A percentile compares a stretch with the other conserved stretches of the same genome.
These are phyloP conservation scores for Exobasidium rhododendri DNA, from an alignment of 1,284 basidiomycete species.

Conservation along the genomic window DNA sequence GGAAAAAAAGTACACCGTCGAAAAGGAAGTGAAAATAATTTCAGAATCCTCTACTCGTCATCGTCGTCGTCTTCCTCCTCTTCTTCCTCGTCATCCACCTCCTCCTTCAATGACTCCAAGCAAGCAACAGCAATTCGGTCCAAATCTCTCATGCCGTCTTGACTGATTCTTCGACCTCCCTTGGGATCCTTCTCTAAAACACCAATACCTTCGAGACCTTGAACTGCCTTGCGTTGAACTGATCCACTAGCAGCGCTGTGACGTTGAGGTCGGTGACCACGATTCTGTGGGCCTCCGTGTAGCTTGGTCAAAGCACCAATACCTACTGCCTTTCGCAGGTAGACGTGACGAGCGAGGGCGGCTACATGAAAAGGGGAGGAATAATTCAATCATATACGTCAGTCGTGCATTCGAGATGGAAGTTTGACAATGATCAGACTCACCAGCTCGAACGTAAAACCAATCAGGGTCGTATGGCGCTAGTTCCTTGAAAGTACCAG, in stretches of 20 bases:
- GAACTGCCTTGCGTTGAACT: constrained; percentile 66
- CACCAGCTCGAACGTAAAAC: constrained; percentile 98
- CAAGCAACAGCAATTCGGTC: constrained; percentile 98
- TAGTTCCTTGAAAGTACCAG: constrained; percentile 94
- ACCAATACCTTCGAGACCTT: constrained; percentile 97
- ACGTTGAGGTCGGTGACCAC: constrained; percentile 84
- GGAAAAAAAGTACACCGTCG: no score
- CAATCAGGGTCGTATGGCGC: constrained; percentile 99
- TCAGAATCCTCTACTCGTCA: no score
- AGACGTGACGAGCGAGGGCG: constrained; percentile 97
- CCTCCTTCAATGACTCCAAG: constrained; percentile 79
- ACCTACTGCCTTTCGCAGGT: constrained; percentile 98
- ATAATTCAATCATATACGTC: neutral
- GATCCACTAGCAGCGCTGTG: constrained; percentile 80
- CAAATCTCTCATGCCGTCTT: constrained; percentile 93
- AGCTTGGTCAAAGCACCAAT: constrained; percentile 94
- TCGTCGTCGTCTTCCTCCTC: constrained; percentile 70
- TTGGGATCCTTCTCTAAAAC: constrained; percentile 88
- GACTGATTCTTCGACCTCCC: constrained; percentile 91
- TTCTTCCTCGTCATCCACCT: constrained; percentile 80
- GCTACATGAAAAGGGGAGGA: constrained; percentile 61
- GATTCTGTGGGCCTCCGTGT: constrained; percentile 89
- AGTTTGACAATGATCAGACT: constrained; percentile 47
- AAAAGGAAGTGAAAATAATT: no score
- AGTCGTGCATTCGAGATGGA: neutral